These are phyloP conservation scores for Rhododendron griersonianum DNA, from an alignment of 148 eudicot species.

Conservation along the genomic window DNA sequence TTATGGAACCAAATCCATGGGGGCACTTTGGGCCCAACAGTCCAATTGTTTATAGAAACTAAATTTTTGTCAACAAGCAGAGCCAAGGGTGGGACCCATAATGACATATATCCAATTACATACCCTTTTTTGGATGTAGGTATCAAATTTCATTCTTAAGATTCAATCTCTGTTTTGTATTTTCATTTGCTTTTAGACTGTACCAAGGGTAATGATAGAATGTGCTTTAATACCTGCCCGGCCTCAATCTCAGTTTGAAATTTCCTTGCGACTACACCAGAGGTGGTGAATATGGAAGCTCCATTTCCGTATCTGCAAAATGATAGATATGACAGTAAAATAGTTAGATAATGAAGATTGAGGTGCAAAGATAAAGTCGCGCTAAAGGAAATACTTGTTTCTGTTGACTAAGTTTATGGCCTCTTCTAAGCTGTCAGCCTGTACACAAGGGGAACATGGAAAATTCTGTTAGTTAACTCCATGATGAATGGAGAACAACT, in stretches of 20 bases:
- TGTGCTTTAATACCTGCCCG: slow-evolving; percentile 64
- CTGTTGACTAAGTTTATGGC: slow-evolving; percentile 76
- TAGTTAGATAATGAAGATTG: background rate
- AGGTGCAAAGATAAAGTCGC: background rate
- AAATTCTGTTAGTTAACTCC: background rate
- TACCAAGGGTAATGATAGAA: background rate
- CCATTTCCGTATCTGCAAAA: slow-evolving; percentile 83
- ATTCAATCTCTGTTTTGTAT: background rate
- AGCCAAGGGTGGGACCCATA: background rate
- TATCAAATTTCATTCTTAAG: background rate
- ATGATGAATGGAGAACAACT: background rate
- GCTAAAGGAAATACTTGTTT: slow-evolving; percentile 50
- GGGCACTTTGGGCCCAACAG: no score
- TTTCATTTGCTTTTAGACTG: background rate
- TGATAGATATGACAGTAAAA: background rate
- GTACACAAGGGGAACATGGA: slow-evolving; percentile 10
- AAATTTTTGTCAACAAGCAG: background rate
- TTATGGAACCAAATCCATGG: no score
- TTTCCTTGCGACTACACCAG: slow-evolving; percentile 92
- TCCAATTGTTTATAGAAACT: background rate
- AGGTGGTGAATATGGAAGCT: slow-evolving; percentile 88
- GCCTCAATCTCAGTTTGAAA: slow-evolving; percentile 95
- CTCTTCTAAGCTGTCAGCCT: slow-evolving; percentile 96
- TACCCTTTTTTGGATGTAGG: background rate
- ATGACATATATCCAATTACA: background rate